Base-by-base conservation (phyloP, 805 yeast genomes). In the Myxozyma melibiosi region DNA sequence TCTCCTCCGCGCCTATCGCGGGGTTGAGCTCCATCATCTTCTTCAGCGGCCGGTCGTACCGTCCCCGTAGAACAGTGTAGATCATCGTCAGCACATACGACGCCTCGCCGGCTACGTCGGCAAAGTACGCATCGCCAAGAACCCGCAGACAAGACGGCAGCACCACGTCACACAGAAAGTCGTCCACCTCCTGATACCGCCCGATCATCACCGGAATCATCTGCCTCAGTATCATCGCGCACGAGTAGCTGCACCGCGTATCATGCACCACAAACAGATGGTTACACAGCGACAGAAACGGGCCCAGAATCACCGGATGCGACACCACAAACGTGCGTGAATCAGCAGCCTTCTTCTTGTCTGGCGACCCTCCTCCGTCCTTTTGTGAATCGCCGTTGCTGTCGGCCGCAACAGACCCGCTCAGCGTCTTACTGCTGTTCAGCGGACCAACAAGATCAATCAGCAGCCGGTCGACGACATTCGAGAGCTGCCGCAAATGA, bases 221-320 rank as follows among this genome's bases (percentile, higher is more conserved):
- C 59, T 87, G 85, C 59, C 95, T 80, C 57, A 92, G 78, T 30
- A 92, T 84, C 57, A 92, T 73, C 48, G 92, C 86, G 1, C 96
- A 88, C 71, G 94, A 94, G 74, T 88, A 92, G 4, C 96, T 85
- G 70, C 98, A 92, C 68, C 94, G 86, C 33, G 94, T 87, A 69
- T 92, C 99, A 66, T 87, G 88, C 70, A 90, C 87, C 62, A 81
- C 78, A 65, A 92, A 84, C 22, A 92, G 78, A 69, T 88, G 91
- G 58, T 85, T 83, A 62, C 92, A 76, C 35, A 92, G 73, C 55
- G 83, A 83, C 63, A 92, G 73, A 60, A 91, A 84, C 22, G 96
- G 90, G 0, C 89, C 95, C 66, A 92, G 77, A 4, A 89, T 79
- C 37, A 77, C 80, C 57, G 83, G 79, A 67, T 86, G 81, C 42